Percentiles rank a stretch among this genome's conserved stretches.
Evolutionary conservation across 352 stramenopile species (phyloP).

Genomic region (Phytopythium delawarense): DNA sequence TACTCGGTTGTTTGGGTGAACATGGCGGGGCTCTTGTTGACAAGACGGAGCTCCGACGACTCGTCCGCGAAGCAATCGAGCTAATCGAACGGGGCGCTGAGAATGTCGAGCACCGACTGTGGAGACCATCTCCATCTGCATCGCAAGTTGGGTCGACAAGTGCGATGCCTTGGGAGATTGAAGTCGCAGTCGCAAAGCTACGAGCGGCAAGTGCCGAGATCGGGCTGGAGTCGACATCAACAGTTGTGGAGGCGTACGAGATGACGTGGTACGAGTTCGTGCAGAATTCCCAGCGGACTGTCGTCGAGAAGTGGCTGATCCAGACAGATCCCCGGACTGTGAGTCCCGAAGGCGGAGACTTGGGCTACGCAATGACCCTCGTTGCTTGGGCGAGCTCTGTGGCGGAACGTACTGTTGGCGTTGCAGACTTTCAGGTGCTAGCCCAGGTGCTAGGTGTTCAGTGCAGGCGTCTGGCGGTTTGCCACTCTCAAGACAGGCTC

Average conservation of each 20-base stretch:
- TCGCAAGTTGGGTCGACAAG: neutral
- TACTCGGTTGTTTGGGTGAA: neutral
- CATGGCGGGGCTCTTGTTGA: neutral
- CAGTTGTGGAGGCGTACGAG: conserved; percentile 33
- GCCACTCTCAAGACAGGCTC: conserved; percentile 23
- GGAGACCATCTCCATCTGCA: neutral
- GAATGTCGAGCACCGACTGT: neutral
- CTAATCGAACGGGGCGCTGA: neutral
- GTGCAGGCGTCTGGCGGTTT: conserved; percentile 39
- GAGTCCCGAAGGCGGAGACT: conserved; percentile 11
- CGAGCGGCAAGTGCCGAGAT: conserved; percentile 34
- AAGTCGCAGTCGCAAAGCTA: conserved; percentile 35
- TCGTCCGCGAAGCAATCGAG: neutral
- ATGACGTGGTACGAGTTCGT: conserved; percentile 72
- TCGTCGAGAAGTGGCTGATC: conserved; percentile 74
- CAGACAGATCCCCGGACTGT: conserved; percentile 26
- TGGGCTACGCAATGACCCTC: conserved; percentile 28
- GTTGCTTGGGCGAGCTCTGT: conserved; percentile 19
- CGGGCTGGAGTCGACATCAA: conserved; percentile 19
- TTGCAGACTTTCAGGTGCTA: conserved; percentile 18
- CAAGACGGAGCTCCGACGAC: neutral
- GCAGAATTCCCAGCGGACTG: conserved; percentile 30
- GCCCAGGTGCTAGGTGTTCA: conserved; percentile 29
- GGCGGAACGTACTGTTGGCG: conserved; percentile 6
- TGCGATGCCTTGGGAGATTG: conserved; percentile 17